These are phyloP conservation scores for Lactarius quietus DNA, from an alignment of 768 basidiomycete genomes.

Conservation along the genomic window DNA sequence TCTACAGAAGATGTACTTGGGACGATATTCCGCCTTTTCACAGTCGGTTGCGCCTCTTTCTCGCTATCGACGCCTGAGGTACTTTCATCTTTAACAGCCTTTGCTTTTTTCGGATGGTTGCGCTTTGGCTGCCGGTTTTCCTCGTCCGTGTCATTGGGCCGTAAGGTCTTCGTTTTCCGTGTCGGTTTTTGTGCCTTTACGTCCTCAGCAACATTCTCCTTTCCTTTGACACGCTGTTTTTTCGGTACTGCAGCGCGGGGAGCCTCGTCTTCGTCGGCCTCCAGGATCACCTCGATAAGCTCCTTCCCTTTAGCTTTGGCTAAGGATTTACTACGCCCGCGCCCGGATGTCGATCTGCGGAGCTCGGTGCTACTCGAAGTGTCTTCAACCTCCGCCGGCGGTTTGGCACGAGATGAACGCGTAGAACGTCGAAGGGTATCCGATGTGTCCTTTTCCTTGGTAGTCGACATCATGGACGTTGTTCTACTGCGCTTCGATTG, in stretches of 20 bases:
- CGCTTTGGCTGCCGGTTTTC: conserved; percentile 20
- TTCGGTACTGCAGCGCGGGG: conserved; percentile 28
- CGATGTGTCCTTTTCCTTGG: conserved; percentile 11
- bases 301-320: conserved; percentile 27
- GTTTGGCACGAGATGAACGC: conserved; percentile 21
- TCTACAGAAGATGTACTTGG: conserved; percentile 9
- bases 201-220: conserved; percentile 25
- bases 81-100: conserved; percentile 12
- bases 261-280: conserved; percentile 31
- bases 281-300: conserved; percentile 31
- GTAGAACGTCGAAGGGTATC: conserved; percentile 26
- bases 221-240: conserved; percentile 32
- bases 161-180: conserved; percentile 18
- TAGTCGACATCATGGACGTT: conserved; percentile 5
- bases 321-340: conserved; percentile 28
- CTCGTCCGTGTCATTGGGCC: conserved; percentile 24
- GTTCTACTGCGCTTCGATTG: conserved; percentile 17
- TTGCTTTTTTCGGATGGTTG: conserved; percentile 13
- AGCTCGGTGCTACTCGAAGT: conserved; percentile 31
- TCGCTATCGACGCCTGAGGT: conserved; percentile 11
- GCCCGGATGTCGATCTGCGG: conserved; percentile 27
- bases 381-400: conserved; percentile 21
- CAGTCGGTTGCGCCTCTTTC: conserved; percentile 2
- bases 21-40: conserved; percentile 9
- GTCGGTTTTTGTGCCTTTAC: conserved; percentile 6